Evolutionary conservation across 179 eudicot genomes (phyloP).

Genomic region (Beta corolliflora): DNA sequence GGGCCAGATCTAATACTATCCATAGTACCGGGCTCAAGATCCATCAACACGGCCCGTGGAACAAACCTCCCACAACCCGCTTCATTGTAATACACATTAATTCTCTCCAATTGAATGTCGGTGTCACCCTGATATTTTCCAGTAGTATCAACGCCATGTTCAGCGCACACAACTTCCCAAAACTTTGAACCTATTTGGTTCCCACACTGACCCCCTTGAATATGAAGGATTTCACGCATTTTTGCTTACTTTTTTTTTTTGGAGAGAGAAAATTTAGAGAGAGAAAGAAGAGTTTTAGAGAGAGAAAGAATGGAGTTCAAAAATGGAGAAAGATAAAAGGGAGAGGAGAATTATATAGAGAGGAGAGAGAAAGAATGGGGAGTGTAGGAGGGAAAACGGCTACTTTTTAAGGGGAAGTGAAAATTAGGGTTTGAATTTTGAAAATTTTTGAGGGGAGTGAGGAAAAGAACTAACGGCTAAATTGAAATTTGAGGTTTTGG

Average conservation of each 20-base stretch:
- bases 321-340: neutral
- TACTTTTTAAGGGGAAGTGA: constrained; percentile 6
- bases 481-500: neutral
- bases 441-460: neutral
- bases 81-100: constrained; percentile 57
- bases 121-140: constrained; percentile 49
- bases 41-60: constrained; percentile 59
- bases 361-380: neutral
- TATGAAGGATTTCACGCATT: constrained; percentile 60
- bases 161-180: constrained; percentile 61
- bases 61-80: constrained; percentile 51
- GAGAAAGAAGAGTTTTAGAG: neutral
- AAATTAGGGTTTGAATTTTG: constrained; percentile 29
- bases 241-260: neutral
- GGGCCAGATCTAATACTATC: constrained; percentile 52
- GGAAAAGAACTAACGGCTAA: neutral
- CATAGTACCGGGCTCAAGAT: constrained; percentile 63
- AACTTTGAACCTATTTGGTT: constrained; percentile 62
- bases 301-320: neutral
- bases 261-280: neutral
- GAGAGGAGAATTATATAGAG: constrained; percentile 1
- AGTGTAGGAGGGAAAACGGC: constrained; percentile 16
- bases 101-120: constrained; percentile 43
- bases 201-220: constrained; percentile 61
- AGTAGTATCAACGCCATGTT: constrained; percentile 51